A percentile compares a stretch with the other conserved stretches of the same genome.
phyloP scores from a whole-genome alignment of 306 rosid genomes.

The Fragaria iinumae region DNA sequence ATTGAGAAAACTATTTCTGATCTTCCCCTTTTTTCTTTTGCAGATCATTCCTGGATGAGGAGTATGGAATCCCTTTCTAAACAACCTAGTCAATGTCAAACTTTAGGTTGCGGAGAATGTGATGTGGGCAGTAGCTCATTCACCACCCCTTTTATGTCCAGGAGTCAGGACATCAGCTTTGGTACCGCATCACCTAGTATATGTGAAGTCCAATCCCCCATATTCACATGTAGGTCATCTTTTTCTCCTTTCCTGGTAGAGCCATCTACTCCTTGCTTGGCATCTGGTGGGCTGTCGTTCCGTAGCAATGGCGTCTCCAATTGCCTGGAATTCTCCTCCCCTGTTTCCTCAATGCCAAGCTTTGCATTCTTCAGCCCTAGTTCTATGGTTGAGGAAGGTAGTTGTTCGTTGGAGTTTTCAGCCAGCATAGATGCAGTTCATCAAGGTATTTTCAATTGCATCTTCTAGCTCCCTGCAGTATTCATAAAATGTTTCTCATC shows the following conservation, averaged over 20 bases:
- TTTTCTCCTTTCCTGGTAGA: conserved; percentile 61
- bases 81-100: conserved; percentile 36
- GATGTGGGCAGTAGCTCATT: conserved; percentile 50
- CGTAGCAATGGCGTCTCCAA: conserved; percentile 36
- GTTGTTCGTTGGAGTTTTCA: conserved; percentile 46
- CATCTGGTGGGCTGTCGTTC: conserved; percentile 65
- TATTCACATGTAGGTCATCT: conserved; percentile 76
- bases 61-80: conserved; percentile 36
- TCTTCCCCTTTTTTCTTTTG: conserved; percentile 1
- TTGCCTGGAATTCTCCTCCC: conserved; percentile 46
- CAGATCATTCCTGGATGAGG: conserved; percentile 81
- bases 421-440: conserved; percentile 36
- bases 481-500: conserved; percentile 1
- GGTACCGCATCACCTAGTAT: conserved; percentile 50
- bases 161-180: conserved; percentile 78
- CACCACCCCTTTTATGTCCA: conserved; percentile 63
- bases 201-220: conserved; percentile 59
- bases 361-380: conserved; percentile 70
- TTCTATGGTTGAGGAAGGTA: conserved; percentile 47
- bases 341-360: conserved; percentile 68
- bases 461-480: conserved; percentile 4
- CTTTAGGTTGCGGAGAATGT: conserved; percentile 34
- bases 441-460: conserved; percentile 44
- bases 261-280: conserved; percentile 54
- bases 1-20: not conserved